These are phyloP conservation scores for Aegilops tauschii DNA, from an alignment of 176 grass and related monocot species.

Conservation along the genomic window DNA sequence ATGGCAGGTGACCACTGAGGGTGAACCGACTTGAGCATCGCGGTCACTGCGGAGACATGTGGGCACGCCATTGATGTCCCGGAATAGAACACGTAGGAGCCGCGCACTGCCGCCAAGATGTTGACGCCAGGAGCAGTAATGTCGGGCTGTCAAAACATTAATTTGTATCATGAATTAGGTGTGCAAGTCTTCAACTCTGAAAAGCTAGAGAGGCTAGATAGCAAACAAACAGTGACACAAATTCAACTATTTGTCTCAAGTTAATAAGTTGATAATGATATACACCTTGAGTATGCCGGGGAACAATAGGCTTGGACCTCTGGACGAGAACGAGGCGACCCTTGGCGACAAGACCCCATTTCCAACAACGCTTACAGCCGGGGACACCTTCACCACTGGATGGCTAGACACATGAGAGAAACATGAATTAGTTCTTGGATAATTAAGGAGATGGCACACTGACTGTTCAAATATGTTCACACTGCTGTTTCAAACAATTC, in stretches of 20 bases:
- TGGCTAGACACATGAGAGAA: not conserved
- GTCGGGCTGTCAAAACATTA: not conserved
- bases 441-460: not conserved
- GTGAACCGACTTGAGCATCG: constrained; percentile 28
- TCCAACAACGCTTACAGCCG: not conserved
- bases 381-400: not conserved
- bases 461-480: not conserved
- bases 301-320: not conserved
- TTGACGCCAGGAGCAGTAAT: constrained; percentile 29
- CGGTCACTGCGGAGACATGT: not conserved
- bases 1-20: not conserved
- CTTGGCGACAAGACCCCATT: not conserved
- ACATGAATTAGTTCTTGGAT: not conserved
- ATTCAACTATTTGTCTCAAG: not conserved
- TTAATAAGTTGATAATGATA: not conserved
- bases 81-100: not conserved
- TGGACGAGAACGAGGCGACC: not conserved
- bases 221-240: not conserved
- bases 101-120: not conserved
- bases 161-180: not conserved
- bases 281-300: not conserved
- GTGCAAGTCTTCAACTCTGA: no score
- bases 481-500: not conserved
- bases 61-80: constrained; percentile 2
- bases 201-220: not conserved